Evolutionary conservation across 352 stramenopile species (phyloP).

Genomic region (Phytophthora parvispora): DNA sequence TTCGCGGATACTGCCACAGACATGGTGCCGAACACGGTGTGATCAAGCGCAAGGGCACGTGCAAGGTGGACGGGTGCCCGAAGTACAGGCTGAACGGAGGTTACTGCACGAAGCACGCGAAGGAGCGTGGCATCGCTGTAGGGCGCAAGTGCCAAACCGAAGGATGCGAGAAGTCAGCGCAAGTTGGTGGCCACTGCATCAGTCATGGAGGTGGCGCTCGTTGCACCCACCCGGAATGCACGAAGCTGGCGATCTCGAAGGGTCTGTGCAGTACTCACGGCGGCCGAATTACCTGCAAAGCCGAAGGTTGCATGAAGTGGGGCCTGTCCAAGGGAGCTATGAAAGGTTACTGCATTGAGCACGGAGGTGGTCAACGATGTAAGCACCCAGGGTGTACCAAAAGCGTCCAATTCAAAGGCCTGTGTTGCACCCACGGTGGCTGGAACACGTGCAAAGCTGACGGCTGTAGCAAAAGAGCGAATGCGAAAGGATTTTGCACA

Average conservation of each 20-base stretch:
- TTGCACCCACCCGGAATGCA: constrained; percentile 29
- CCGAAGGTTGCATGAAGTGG: constrained; percentile 28
- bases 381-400: constrained; percentile 31
- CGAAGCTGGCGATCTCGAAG: constrained; percentile 25
- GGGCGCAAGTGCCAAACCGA: constrained; percentile 28
- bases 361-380: constrained; percentile 29
- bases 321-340: constrained; percentile 19
- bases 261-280: constrained; percentile 29
- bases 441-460: constrained; percentile 19
- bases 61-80: constrained; percentile 29
- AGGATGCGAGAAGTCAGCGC: constrained; percentile 26
- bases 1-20: constrained; percentile 32
- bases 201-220: constrained; percentile 30
- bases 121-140: constrained; percentile 27
- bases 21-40: constrained; percentile 22
- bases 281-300: constrained; percentile 35
- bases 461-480: constrained; percentile 23
- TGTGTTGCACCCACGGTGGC: constrained; percentile 31
- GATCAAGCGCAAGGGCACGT: constrained; percentile 27
- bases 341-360: constrained; percentile 40
- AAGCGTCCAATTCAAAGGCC: constrained; percentile 31
- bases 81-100: constrained; percentile 26
- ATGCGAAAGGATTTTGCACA: constrained; percentile 26
- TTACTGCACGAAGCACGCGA: constrained; percentile 31
- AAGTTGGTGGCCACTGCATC: constrained; percentile 25